Evolutionary conservation across 768 basidiomycete species (phyloP).

Genomic region (Wakefieldia striispora): DNA sequence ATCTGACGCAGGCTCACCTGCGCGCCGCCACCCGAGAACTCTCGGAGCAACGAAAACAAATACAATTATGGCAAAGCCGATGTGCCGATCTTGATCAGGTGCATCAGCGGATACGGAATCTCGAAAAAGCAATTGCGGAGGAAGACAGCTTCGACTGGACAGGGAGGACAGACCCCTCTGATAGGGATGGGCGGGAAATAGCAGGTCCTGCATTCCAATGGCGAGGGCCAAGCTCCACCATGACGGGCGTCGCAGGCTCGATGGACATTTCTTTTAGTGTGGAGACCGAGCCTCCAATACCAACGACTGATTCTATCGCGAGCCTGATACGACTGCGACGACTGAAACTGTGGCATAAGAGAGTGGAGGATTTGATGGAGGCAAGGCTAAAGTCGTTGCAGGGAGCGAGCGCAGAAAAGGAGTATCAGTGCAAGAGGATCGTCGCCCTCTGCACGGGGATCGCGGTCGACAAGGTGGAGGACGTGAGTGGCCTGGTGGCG

Average conservation of each 20-base stretch:
- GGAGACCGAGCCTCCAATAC: constrained; percentile 73
- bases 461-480: constrained; percentile 84
- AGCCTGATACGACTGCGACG: constrained; percentile 71
- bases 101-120: constrained; percentile 77
- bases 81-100: constrained; percentile 80
- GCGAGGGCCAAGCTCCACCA: constrained; percentile 64
- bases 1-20: constrained; percentile 82
- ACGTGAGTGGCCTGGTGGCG: constrained; percentile 53
- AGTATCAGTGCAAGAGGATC: constrained; percentile 89
- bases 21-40: constrained; percentile 88
- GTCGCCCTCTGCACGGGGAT: constrained; percentile 87
- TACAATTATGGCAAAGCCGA: constrained; percentile 69
- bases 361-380: constrained; percentile 73
- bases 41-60: constrained; percentile 84
- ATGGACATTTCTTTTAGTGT: constrained; percentile 62
- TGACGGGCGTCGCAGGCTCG: constrained; percentile 60
- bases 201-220: constrained; percentile 62
- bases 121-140: constrained; percentile 72
- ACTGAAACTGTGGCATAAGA: constrained; percentile 78
- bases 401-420: constrained; percentile 83
- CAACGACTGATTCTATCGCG: constrained; percentile 53
- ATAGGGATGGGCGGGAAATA: constrained; percentile 35
- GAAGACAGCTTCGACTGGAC: constrained; percentile 91
- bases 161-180: constrained; percentile 57
- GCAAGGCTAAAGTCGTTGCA: constrained; percentile 67